phyloP scores from a whole-genome alignment of 2,329 filamentous ascomycete genomes.

The Neofusicoccum kwambonambiense region DNA sequence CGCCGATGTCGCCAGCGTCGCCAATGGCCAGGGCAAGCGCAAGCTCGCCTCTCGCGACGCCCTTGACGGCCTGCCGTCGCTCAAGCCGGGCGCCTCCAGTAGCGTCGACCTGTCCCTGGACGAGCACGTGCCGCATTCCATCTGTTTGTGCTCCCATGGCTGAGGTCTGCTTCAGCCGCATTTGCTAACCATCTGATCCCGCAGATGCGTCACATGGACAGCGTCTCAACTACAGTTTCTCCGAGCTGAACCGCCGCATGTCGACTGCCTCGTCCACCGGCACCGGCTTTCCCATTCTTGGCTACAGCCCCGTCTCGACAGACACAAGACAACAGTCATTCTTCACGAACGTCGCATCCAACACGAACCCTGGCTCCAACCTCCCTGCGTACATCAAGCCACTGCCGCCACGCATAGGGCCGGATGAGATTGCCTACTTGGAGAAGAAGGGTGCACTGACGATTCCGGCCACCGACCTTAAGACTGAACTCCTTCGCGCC shows the following conservation, averaged over 20 bases:
- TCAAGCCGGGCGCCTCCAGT: constrained; percentile 29
- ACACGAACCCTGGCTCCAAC: constrained; percentile 38
- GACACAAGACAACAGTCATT: constrained; percentile 31
- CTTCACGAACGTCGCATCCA: constrained; percentile 50
- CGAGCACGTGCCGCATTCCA: constrained; percentile 62
- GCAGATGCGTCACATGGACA: constrained; percentile 51
- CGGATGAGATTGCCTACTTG: constrained; percentile 81
- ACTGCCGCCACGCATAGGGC: constrained; percentile 71
- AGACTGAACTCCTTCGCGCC: constrained; percentile 76
- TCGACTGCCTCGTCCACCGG: constrained; percentile 27
- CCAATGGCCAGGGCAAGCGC: constrained; percentile 30
- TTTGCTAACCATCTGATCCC: neutral
- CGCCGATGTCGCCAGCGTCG: constrained; percentile 18
- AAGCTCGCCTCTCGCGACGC: constrained; percentile 41
- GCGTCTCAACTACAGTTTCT: constrained; percentile 40
- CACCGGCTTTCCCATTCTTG: constrained; percentile 24
- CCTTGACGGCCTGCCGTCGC: constrained; percentile 32
- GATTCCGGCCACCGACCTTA: constrained; percentile 67
- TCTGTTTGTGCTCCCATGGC: constrained; percentile 51
- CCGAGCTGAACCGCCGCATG: constrained; percentile 46
- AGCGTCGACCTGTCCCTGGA: constrained; percentile 42
- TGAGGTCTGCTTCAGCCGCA: neutral
- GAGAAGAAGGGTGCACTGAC: constrained; percentile 80
- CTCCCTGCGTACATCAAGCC: constrained; percentile 74
- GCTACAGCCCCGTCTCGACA: constrained; percentile 36